phyloP scores from a whole-genome alignment of 2,329 filamentous ascomycete genomes.

The Dendryphion nanum region DNA sequence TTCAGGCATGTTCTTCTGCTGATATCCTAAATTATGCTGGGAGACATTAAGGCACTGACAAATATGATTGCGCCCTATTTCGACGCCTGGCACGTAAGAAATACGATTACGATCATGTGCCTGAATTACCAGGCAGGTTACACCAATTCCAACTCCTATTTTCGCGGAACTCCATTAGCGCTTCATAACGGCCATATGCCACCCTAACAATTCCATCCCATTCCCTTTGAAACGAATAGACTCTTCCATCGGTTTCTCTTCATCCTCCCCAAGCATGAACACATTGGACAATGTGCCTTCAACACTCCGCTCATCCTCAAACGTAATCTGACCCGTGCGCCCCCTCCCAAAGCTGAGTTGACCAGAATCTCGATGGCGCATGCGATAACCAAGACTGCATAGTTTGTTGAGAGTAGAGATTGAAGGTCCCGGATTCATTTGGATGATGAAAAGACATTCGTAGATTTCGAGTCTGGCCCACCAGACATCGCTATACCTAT shows the following conservation, averaged over 20 bases:
- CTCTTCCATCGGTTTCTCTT: conserved; percentile 19
- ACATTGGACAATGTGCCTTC: conserved; percentile 22
- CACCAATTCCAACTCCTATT: no score
- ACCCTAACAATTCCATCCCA: conserved; percentile 21
- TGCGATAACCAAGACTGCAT: conserved; percentile 28
- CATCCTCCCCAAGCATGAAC: conserved; percentile 20
- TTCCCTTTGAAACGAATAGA: conserved; percentile 24
- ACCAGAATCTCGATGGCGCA: conserved; percentile 22
- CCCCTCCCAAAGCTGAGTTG: conserved; percentile 29
- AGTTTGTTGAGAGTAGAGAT: conserved; percentile 8
- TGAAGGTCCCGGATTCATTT: conserved; percentile 26
- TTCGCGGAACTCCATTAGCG: no score
- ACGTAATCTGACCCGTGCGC: conserved; percentile 34
- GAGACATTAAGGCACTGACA: no score
- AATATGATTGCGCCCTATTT: no score
- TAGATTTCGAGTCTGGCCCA: conserved; percentile 51
- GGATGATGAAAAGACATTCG: conserved; percentile 44
- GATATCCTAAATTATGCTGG: no score
- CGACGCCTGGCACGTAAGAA: no score
- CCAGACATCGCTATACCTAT: conserved; percentile 32
- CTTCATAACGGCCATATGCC: conserved; percentile 28
- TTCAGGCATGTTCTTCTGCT: no score
- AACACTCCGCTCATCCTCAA: conserved; percentile 17
- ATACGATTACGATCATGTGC: no score
- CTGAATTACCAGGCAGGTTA: no score